Base-by-base conservation (phyloP, 2,329 filamentous ascomycete genomes). In the Aureobasidium sp. region DNA sequence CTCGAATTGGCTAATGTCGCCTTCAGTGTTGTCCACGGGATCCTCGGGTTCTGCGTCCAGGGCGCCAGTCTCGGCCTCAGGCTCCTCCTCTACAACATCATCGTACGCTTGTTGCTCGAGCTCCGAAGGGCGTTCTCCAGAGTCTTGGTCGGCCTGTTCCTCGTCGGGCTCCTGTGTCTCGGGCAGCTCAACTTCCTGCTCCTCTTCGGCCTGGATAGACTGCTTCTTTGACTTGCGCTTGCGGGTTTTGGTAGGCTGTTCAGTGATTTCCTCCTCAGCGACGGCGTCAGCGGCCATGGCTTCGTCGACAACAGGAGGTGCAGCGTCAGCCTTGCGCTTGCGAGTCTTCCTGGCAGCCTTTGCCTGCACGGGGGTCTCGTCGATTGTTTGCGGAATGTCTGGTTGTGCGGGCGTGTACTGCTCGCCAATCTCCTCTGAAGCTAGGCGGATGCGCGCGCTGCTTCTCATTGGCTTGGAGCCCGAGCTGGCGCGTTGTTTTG, bases 81-180 rank as follows among this genome's bases (percentile, higher is more conserved):
- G 41, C 34, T 67, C 37, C 14, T 52, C 37, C 25, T 57, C 61
- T 7, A 12, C 44, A 9, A 17, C 53, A 31, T 59, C 53, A 2
- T 59, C 62, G 3, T 20, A 36, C 20, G 31, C 31, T 34, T 15
- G 14, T 15, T 62, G 42, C 34, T 56, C 29, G 17, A 41, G 39
- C 17, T 62, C 41, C 5, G 25, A 17, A 1, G 49, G 12, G 12
- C 17, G 51, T 2, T 44, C 58, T 14, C 53, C 57, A n/a, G 22
- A 25, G 20, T 61, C 17, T 14, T 60, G 14, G 8, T 60, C 34
- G n/a, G 14, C 15, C n/a, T 44, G 52, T 3, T 55, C 36, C 25
- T 55, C 27, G 12, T 2, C 14, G 14, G 41, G 15, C 22, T 63
- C 55, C 52, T 64, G 62, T 29, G 62, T 64, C 22, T 62, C 62